phyloP scores from a whole-genome alignment of 345 rosid species.

The Sonneratia caseolaris region DNA sequence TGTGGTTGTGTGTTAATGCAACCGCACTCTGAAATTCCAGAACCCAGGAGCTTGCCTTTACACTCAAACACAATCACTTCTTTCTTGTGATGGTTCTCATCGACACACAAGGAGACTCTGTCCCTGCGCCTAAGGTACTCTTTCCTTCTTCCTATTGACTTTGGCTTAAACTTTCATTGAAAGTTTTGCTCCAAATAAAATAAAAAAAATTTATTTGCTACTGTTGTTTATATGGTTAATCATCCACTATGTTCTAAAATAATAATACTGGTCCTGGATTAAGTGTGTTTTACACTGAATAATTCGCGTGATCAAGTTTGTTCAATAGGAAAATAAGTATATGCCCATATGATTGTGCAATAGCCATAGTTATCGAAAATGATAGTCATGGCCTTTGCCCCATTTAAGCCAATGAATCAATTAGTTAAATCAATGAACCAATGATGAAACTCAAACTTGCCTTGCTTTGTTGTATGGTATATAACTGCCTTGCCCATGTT shows the following conservation, averaged over 20 bases:
- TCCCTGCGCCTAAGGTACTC: conserved; percentile 65
- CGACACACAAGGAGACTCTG: conserved; percentile 74
- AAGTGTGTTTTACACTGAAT: not conserved
- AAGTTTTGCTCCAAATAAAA: not conserved
- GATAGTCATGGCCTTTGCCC: too few species aligned
- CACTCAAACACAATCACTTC: conserved; percentile 53
- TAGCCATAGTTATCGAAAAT: not conserved
- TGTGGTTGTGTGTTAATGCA: not conserved
- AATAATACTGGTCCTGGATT: not conserved
- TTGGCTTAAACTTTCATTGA: not conserved
- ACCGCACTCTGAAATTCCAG: conserved; percentile 25
- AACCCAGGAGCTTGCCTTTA: conserved; percentile 89
- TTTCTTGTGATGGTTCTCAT: conserved; percentile 85
- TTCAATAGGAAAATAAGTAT: not conserved
- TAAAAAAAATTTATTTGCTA: not conserved
- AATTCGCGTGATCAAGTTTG: not conserved
- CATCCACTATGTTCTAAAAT: not conserved
- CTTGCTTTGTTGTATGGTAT: not conserved
- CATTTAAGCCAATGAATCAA: too few species aligned
- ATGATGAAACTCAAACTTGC: too few species aligned
- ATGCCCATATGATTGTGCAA: not conserved
- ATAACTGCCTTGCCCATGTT: not conserved
- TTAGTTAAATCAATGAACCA: too few species aligned
- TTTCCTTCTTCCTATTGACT: not conserved
- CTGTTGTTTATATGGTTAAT: not conserved